A percentile compares a stretch with the other conserved stretches of the same genome.
phyloP scores from a whole-genome alignment of 108 stramenopile species.

The Conticribra weissflogii region DNA sequence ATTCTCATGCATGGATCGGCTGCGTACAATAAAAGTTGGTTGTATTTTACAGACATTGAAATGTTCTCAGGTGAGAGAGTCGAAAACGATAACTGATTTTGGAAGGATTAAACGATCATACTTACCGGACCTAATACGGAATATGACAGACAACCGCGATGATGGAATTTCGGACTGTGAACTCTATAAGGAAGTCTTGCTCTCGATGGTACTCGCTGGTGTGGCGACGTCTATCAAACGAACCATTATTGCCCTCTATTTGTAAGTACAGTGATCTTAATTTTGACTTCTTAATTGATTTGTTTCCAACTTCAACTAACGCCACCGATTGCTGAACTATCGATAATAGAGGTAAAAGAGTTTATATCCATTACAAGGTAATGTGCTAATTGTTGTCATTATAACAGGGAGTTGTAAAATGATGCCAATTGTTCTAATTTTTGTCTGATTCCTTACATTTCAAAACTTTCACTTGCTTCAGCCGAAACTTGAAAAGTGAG shows the following conservation, averaged over 20 bases:
- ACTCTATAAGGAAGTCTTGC: constrained; percentile 59
- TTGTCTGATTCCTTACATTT: too few relatives aligned
- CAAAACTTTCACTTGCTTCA: too few relatives aligned
- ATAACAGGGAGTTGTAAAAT: too few relatives aligned
- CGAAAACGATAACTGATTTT: too few relatives aligned
- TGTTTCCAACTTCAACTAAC: too few relatives aligned
- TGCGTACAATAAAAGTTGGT: constrained; percentile 53
- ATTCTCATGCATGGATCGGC: constrained; percentile 59
- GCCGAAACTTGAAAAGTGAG: constrained; percentile 14
- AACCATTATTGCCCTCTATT: constrained; percentile 64
- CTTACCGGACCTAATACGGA: not conserved
- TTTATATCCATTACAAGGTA: constrained; percentile 30
- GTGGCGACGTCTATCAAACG: constrained; percentile 64
- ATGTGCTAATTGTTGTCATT: too few relatives aligned
- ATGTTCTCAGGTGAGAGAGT: constrained; percentile 42
- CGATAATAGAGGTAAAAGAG: constrained; percentile 30
- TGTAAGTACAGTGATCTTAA: constrained; percentile 39
- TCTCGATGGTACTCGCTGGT: constrained; percentile 68
- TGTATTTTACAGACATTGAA: constrained; percentile 63
- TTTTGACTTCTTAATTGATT: not conserved
- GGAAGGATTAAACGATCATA: not conserved
- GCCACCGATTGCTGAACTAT: too few relatives aligned
- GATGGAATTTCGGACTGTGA: constrained; percentile 57
- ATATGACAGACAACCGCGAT: constrained; percentile 42
- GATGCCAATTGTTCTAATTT: too few relatives aligned